Evolutionary conservation across 495 filamentous ascomycete genomes (phyloP), one percentile per base, ranked within the genome.

Genomic region (Aspergillus olivimuriae): DNA sequence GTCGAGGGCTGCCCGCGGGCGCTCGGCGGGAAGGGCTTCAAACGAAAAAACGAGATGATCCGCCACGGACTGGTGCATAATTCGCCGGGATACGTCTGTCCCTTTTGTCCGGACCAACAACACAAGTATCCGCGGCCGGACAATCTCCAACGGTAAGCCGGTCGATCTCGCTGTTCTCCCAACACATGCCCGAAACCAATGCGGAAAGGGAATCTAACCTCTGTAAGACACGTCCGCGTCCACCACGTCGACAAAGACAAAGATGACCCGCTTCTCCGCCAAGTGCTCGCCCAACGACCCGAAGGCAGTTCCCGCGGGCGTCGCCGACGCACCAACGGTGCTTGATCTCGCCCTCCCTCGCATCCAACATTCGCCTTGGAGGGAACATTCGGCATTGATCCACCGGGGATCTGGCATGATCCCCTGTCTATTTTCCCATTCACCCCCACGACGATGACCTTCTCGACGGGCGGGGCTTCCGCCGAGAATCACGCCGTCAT

Each of bases 21-120:
- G 5, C 77, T 87, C 48, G 86, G 85, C 11, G 92, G 92, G 12
- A 94, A 87, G 62, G 92, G 94, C 0, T 98, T 98, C 73, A 98
- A 98, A 62, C 80, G 94, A 31, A 97, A 98, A 64, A 98, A 98
- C 53, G 94, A 98, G 67, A 97, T 98, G 94, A 95, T 97, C 47
- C 77, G 92, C 15, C 92, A 98, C 68, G 90, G 91, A 3, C 74
- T 98, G 1, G 92, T 98, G 2, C 92, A 98, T 55, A 83, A 89
- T 44, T 95, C 89, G 6, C 92, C 92, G 9, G 92, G 94, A 48
- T 98, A 98, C 61, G 83, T 96, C 24, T 98, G 94, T 63, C 92
- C 92, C 2, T 97, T 96, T 60, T 98, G 92, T 61, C 85, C 88
- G 2, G 90, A 97, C 62, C 75, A 88, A 50, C 91, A 97, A 65